Evolutionary conservation across 306 rosid species (phyloP).

Genomic region (Canavalia ensiformis): DNA sequence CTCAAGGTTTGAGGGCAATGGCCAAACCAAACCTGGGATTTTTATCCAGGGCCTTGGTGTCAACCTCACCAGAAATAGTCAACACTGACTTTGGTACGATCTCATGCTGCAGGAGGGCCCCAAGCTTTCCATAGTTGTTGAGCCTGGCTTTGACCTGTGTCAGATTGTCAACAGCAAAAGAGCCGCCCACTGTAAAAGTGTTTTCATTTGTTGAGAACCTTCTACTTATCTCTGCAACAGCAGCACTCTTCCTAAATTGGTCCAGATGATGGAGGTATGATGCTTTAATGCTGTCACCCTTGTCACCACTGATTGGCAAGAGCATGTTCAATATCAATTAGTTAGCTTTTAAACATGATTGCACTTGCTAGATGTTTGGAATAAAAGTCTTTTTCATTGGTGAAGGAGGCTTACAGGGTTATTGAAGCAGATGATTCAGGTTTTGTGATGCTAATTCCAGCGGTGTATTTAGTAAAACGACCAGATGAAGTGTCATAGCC

Average conservation of each 20-base stretch:
- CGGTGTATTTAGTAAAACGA: constrained; percentile 77
- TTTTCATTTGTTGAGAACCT: constrained; percentile 90
- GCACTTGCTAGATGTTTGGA: constrained; percentile 19
- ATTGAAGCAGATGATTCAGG: constrained; percentile 75
- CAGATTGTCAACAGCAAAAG: constrained; percentile 75
- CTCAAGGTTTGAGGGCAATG: constrained; percentile 90
- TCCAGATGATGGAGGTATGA: constrained; percentile 84
- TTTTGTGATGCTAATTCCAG: constrained; percentile 75
- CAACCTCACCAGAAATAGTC: constrained; percentile 92
- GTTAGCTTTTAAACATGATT: constrained; percentile 12
- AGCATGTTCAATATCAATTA: constrained; percentile 36
- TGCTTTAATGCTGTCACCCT: constrained; percentile 87
- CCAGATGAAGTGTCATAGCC: constrained; percentile 84
- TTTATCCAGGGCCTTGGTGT: constrained; percentile 87
- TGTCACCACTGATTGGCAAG: constrained; percentile 75
- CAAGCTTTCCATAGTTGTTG: constrained; percentile 85
- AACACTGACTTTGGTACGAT: constrained; percentile 85
- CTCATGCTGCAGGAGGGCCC: constrained; percentile 91
- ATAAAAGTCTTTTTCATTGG: neutral
- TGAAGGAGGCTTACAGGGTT: constrained; percentile 72
- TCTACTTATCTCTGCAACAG: constrained; percentile 80
- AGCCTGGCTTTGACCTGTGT: constrained; percentile 87
- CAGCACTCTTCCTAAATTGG: constrained; percentile 75
- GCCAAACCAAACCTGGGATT: constrained; percentile 88
- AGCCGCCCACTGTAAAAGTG: constrained; percentile 89